phyloP scores from a whole-genome alignment of 106 monocot genomes.

The Dioscorea zingiberensis region DNA sequence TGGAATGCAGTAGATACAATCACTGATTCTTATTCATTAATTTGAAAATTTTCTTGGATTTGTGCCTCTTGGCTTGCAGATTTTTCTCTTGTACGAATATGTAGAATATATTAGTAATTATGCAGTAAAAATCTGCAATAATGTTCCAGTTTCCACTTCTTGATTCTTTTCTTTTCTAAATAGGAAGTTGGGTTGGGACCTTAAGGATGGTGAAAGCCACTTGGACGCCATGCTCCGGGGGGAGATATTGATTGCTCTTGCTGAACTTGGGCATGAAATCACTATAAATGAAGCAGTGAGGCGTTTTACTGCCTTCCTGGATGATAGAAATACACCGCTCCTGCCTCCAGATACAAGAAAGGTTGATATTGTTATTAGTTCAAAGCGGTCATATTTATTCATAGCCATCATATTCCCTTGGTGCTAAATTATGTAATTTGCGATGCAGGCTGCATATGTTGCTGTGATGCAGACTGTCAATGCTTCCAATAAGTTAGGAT shows the following conservation, averaged over 20 bases:
- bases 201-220: slow-evolving; percentile 73
- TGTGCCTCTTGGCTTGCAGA: too few species aligned
- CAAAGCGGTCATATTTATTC: background rate
- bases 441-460: slow-evolving; percentile 79
- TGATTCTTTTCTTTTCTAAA: slow-evolving; percentile 4
- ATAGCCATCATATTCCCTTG: background rate
- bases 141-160: background rate
- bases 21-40: too few species aligned
- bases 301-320: slow-evolving; percentile 55
- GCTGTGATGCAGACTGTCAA: slow-evolving; percentile 58
- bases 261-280: slow-evolving; percentile 56
- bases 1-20: too few species aligned
- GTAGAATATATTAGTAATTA: too few species aligned
- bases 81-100: too few species aligned
- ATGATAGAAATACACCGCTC: slow-evolving; percentile 60
- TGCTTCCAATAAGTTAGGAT: slow-evolving; percentile 54
- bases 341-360: slow-evolving; percentile 87
- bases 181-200: slow-evolving; percentile 92
- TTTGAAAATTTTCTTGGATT: too few species aligned
- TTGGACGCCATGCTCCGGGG: slow-evolving; percentile 82
- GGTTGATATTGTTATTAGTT: slow-evolving; percentile 16
- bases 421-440: background rate
- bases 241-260: slow-evolving; percentile 67
- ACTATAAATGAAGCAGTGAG: slow-evolving; percentile 67
- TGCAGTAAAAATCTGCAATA: too few species aligned